Conservation (phyloP, 345 rosid species). For the Sonneratia caseolaris region DNA sequence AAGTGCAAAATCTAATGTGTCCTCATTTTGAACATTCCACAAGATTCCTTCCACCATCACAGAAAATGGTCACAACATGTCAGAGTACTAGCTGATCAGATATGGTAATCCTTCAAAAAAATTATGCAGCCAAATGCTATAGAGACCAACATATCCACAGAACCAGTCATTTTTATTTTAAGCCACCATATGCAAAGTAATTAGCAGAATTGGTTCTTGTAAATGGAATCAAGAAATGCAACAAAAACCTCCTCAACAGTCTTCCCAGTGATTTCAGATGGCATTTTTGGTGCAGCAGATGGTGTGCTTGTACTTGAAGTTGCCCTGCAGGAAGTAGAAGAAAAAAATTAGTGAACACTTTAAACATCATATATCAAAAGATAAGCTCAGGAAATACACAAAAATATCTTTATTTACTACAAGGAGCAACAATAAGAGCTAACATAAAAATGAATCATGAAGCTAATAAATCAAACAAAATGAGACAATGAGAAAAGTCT, state of each 20-base stretch:
- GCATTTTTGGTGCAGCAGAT: constrained; percentile 55
- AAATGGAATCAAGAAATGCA: constrained; percentile 1
- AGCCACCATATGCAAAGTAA: neutral
- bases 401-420: neutral
- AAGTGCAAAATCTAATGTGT: neutral
- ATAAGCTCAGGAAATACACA: neutral
- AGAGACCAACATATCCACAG: neutral
- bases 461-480: neutral
- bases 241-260: constrained; percentile 85
- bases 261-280: constrained; percentile 86
- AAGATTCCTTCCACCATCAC: neutral
- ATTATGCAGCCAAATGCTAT: neutral
- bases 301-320: constrained; percentile 41
- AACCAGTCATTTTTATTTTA: neutral
- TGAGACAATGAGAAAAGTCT: neutral
- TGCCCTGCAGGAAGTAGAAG: constrained; percentile 28
- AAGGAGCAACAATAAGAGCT: no score
- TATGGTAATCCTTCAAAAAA: neutral
- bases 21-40: neutral
- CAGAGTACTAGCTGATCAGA: neutral
- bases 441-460: neutral
- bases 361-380: neutral
- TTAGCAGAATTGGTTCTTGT: neutral
- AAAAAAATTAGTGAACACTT: neutral
- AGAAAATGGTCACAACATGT: neutral